Conservation (phyloP, 2,329 filamentous ascomycete species). For the Chaetomiaceae sp. region DNA sequence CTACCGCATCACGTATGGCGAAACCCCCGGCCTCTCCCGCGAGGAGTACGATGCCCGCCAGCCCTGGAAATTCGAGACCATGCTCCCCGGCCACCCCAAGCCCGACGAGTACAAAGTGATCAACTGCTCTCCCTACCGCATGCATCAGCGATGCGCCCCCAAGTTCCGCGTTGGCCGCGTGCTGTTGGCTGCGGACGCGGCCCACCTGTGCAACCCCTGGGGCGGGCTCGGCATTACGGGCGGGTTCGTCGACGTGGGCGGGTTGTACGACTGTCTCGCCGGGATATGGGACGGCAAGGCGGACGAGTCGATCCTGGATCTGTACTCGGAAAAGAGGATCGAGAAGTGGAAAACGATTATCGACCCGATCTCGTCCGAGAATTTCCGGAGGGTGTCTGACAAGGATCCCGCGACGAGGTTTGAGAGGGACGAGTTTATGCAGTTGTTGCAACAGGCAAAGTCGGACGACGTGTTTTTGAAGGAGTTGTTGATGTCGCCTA, state of each 20-base stretch:
- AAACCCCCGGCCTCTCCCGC: constrained; percentile 46
- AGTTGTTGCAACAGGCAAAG: constrained; percentile 36
- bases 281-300: constrained; percentile 43
- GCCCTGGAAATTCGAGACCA: constrained; percentile 50
- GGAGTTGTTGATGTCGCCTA: constrained; percentile 34
- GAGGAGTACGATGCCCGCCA: constrained; percentile 53
- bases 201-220: constrained; percentile 52
- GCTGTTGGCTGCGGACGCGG: constrained; percentile 57
- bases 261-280: constrained; percentile 55
- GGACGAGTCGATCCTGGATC: constrained; percentile 41
- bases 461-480: constrained; percentile 32
- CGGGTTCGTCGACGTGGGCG: constrained; percentile 60
- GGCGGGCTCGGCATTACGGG: constrained; percentile 61
- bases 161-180: constrained; percentile 55
- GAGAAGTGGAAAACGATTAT: constrained; percentile 44
- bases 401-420: constrained; percentile 37
- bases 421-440: constrained; percentile 39
- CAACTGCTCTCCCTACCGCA: constrained; percentile 56
- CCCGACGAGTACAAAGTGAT: constrained; percentile 53
- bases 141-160: constrained; percentile 57
- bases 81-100: constrained; percentile 57
- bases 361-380: constrained; percentile 40
- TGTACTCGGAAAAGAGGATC: constrained; percentile 44
- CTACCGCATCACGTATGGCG: constrained; percentile 62
- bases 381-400: constrained; percentile 42